Evolutionary conservation across 2,329 filamentous ascomycete genomes (phyloP).

Genomic region (Calonectria naviculata): DNA sequence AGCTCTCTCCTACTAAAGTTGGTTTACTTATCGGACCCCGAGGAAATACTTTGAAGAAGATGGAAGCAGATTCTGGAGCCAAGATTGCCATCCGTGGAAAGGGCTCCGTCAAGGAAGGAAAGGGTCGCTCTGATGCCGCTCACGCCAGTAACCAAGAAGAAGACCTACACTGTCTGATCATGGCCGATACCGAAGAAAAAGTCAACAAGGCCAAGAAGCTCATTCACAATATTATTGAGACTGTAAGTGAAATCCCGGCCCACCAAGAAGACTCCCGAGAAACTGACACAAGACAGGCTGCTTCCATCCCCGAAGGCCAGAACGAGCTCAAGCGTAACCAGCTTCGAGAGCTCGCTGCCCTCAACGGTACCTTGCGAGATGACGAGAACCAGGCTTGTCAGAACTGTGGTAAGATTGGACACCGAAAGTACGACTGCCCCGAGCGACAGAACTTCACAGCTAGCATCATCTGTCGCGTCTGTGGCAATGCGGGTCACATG

Average conservation of each 20-base stretch:
- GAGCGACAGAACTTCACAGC: conserved; percentile 99
- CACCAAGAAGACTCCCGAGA: neutral
- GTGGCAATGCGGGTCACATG: conserved; percentile 98
- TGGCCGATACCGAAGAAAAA: conserved; percentile 99
- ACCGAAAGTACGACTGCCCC: conserved; percentile 98
- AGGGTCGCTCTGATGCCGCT: conserved; percentile 97
- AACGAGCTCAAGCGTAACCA: conserved; percentile 99
- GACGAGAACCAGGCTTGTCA: conserved; percentile 99
- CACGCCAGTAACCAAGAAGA: conserved; percentile 99
- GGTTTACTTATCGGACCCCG: conserved; percentile 99
- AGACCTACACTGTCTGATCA: conserved; percentile 98
- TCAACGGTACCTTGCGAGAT: conserved; percentile 98
- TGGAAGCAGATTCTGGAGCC: conserved; percentile 96
- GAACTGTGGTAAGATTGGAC: conserved; percentile 98
- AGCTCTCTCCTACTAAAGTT: conserved; percentile 91
- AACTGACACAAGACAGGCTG: conserved; percentile 72
- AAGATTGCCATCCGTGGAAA: conserved; percentile 99
- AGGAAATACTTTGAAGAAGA: conserved; percentile 99
- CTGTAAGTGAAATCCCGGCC: conserved; percentile 68
- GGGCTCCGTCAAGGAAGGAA: conserved; percentile 99
- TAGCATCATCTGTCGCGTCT: conserved; percentile 98
- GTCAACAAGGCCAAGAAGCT: conserved; percentile 99
- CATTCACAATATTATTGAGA: conserved; percentile 99
- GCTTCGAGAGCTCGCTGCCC: conserved; percentile 93
- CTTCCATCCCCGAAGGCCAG: conserved; percentile 97